These are phyloP conservation scores for Yamadazyma spencermartinsiae DNA, from an alignment of 1,139 yeast genomes.

Conservation along the genomic window DNA sequence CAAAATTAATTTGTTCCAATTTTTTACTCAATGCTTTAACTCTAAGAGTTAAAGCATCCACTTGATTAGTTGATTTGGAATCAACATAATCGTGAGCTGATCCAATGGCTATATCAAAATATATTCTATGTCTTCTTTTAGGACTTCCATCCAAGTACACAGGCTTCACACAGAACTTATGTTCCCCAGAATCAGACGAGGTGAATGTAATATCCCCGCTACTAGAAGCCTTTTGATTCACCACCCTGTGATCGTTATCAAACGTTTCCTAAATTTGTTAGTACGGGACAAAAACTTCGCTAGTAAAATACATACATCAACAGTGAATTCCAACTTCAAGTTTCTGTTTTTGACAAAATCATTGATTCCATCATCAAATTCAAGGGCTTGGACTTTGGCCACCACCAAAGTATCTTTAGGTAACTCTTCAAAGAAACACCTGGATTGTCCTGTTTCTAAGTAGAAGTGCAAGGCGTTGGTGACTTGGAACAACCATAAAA, in stretches of 20 bases:
- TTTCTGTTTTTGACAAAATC: conserved; percentile 32
- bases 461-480: conserved; percentile 45
- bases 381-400: conserved; percentile 46
- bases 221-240: conserved; percentile 39
- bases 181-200: conserved; percentile 48
- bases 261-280: conserved; percentile 41
- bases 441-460: conserved; percentile 44
- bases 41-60: conserved; percentile 42
- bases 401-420: conserved; percentile 44
- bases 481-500: conserved; percentile 19
- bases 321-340: conserved; percentile 41
- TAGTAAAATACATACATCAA: conserved; percentile 22
- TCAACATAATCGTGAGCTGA: conserved; percentile 49
- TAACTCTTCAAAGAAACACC: conserved; percentile 50
- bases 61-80: conserved; percentile 46
- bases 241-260: conserved; percentile 48
- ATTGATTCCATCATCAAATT: conserved; percentile 30
- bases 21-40: conserved; percentile 42
- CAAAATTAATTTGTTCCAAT: conserved; percentile 45
- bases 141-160: conserved; percentile 36
- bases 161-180: conserved; percentile 50
- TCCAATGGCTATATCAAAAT: conserved; percentile 50
- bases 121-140: conserved; percentile 39
- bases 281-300: too few relatives aligned
- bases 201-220: conserved; percentile 46